These are phyloP conservation scores for Stephanodiscus minutulus DNA, from an alignment of 108 stramenopile genomes.

Conservation along the genomic window DNA sequence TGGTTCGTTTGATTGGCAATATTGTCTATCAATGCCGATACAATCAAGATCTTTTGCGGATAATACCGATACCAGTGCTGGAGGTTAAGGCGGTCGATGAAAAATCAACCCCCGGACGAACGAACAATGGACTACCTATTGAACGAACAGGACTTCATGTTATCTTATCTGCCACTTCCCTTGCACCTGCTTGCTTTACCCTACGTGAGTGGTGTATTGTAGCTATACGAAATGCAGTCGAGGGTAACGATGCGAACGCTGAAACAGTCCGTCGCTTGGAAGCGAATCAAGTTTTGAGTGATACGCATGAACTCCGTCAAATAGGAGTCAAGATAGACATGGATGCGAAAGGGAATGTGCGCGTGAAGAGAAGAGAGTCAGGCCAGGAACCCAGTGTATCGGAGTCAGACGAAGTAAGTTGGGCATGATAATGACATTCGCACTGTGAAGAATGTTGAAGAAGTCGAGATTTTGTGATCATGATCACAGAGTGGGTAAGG, in stretches of 20 bases:
- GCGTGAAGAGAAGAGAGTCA: conserved; percentile 25
- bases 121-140: neutral
- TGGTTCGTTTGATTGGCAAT: conserved; percentile 78
- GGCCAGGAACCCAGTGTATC: neutral
- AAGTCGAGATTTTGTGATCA: neutral
- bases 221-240: conserved; percentile 80
- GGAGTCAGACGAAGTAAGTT: conserved; percentile 2
- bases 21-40: conserved; percentile 63
- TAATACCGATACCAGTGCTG: conserved; percentile 46
- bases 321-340: conserved; percentile 71
- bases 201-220: conserved; percentile 86
- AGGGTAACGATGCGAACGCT: conserved; percentile 71
- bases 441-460: neutral
- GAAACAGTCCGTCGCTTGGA: conserved; percentile 62
- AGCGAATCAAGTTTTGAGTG: conserved; percentile 64
- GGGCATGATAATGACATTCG: neutral
- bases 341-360: conserved; percentile 71
- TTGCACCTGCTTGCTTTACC: conserved; percentile 77
- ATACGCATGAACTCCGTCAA: conserved; percentile 62
- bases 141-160: conserved; percentile 73
- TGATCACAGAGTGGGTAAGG: neutral
- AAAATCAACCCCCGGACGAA: neutral
- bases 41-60: conserved; percentile 76
- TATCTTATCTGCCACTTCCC: conserved; percentile 73
- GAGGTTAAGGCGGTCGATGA: neutral